Conservation (phyloP, 176 grass and related monocot species). For the Avena eriantha region DNA sequence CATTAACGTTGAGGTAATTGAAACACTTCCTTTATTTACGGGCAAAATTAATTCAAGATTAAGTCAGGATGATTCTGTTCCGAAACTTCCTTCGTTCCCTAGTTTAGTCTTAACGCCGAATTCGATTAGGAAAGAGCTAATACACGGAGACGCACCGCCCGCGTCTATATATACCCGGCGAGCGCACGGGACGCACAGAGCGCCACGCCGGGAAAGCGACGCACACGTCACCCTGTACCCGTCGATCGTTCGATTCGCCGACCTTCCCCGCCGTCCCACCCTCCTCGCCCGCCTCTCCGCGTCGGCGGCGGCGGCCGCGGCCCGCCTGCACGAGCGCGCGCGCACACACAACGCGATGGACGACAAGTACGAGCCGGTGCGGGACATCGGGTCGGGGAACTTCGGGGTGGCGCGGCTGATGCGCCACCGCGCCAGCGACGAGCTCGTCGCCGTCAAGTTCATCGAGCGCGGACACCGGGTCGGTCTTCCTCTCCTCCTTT, state of each 20-base stretch:
- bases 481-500: neutral
- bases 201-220: conserved; percentile 52
- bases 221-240: conserved; percentile 37
- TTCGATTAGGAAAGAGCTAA: neutral
- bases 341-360: conserved; percentile 47
- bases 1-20: too few species aligned
- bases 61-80: too few species aligned
- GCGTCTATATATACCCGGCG: conserved; percentile 38
- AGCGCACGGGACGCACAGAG: neutral
- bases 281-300: neutral
- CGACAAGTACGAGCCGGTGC: conserved; percentile 74
- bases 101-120: too few species aligned
- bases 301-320: neutral
- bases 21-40: too few species aligned
- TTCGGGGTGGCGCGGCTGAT: conserved; percentile 93
- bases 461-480: conserved; percentile 84
- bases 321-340: neutral
- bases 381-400: conserved; percentile 89
- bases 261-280: neutral
- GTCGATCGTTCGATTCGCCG: conserved; percentile 30
- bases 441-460: conserved; percentile 93
- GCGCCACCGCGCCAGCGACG: conserved; percentile 66
- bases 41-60: too few species aligned
- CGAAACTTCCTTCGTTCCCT: too few species aligned
- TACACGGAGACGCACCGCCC: neutral